Conservation (phyloP, 2,329 filamentous ascomycete species). For the Alternaria brassicicola region DNA sequence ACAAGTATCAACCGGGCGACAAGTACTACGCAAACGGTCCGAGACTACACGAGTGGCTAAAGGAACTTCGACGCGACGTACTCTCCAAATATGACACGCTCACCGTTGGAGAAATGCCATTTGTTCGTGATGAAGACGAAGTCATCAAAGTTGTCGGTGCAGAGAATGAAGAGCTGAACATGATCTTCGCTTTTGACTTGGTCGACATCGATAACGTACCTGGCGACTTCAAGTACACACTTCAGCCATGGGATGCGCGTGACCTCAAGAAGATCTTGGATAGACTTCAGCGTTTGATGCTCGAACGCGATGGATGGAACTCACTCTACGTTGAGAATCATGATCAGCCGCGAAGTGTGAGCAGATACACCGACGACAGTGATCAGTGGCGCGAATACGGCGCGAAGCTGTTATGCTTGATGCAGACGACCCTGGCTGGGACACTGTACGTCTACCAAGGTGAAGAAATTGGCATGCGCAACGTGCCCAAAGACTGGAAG, state of each 20-base stretch:
- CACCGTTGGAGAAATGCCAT: slow-evolving; percentile 70
- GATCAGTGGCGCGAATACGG: slow-evolving; percentile 54
- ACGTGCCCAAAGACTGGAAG: slow-evolving; percentile 52
- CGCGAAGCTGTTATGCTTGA: slow-evolving; percentile 56
- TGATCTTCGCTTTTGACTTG: slow-evolving; percentile 66
- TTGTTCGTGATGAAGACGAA: slow-evolving; percentile 55
- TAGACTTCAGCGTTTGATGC: slow-evolving; percentile 46
- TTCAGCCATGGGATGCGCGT: slow-evolving; percentile 43
- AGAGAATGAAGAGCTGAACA: slow-evolving; percentile 62
- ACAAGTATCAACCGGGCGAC: slow-evolving; percentile 50
- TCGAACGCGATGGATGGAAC: slow-evolving; percentile 54
- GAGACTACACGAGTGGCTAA: slow-evolving; percentile 70
- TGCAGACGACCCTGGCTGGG: slow-evolving; percentile 56
- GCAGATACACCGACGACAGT: slow-evolving; percentile 56
- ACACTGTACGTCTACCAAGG: slow-evolving; percentile 59
- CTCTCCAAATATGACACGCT: slow-evolving; percentile 67
- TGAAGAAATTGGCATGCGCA: slow-evolving; percentile 60
- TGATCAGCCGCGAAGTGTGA: slow-evolving; percentile 59
- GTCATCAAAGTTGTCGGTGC: slow-evolving; percentile 55
- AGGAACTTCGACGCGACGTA: slow-evolving; percentile 67
- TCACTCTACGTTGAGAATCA: slow-evolving; percentile 60
- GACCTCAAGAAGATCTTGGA: slow-evolving; percentile 45
- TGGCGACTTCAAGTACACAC: slow-evolving; percentile 44
- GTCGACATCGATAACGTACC: slow-evolving; percentile 48
- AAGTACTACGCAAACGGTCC: slow-evolving; percentile 71